Evolutionary conservation across 2,329 filamentous ascomycete species (phyloP), one percentile per base, ranked within the genome.

Genomic region (Sphaceloma murrayae): DNA sequence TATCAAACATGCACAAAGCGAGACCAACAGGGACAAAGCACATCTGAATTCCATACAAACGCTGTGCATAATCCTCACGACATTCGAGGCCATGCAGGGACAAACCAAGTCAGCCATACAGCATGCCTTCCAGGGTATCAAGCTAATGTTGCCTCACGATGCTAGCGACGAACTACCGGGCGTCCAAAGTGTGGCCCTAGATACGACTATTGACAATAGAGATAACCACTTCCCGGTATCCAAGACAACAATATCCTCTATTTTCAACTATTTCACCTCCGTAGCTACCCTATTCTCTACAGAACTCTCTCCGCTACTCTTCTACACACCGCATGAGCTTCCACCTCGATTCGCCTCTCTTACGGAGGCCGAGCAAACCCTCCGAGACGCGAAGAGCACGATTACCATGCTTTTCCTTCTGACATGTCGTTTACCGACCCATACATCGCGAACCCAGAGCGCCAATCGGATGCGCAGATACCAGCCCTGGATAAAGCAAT

Each of bases 201-300:
- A 38, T 14, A 26, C 34, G 10, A 26, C 34, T 3, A 38, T 38
- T 5, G 14, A 17, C 8, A 38, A 38, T 24, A 22, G 27, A 22
- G 34, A 38, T 13, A 38, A 38, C 21, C 14, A 11, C 2, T 38
- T 38, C 10, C 34, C 34, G 34, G 34, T 38, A 11, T 21, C 34
- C 3, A 38, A 26, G 13, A 13, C 34, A 3, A 38, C 34, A 10
- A 38, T 38, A 11, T 24, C 34, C n/a, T 38, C 34, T 3, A 38
- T 38, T 14, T 38, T 38, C 34, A 38, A 38, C 34, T 38, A 24
- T 13, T 38, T 38, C 19, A 38, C 34, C 10, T 38, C 34, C 8
- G 21, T 38, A 11, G 34, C 34, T 13, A 38, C 34, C 8, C 34
- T 38, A 2, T 38, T 38, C 21, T 38, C 34, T 1, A 38, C 34